Percentiles rank a stretch among this genome's conserved stretches.
These are phyloP conservation scores for Trichophyton simii DNA, from an alignment of 2,329 filamentous ascomycete species.

Conservation along the genomic window DNA sequence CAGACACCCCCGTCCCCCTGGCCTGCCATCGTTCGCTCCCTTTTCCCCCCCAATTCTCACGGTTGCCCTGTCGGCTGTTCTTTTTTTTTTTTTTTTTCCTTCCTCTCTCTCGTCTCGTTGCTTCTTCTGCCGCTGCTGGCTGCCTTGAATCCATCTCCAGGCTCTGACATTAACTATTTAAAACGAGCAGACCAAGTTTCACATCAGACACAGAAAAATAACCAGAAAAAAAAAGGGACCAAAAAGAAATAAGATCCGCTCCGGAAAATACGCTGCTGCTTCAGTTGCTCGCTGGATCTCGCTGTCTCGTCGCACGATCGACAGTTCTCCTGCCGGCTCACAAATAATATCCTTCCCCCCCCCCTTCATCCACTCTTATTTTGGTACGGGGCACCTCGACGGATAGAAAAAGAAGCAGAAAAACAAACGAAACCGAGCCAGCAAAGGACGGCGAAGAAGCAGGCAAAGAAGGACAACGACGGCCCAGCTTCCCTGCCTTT, in stretches of 20 bases:
- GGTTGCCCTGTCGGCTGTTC: neutral
- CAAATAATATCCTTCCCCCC: neutral
- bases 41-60: neutral
- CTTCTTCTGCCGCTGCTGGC: too few relatives aligned
- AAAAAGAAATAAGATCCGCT: neutral
- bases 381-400: neutral
- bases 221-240: neutral
- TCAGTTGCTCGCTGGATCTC: neutral
- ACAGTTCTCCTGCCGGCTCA: neutral
- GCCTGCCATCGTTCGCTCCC: neutral
- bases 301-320: neutral
- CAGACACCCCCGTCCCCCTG: neutral
- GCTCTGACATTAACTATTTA: neutral
- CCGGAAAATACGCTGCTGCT: neutral
- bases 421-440: neutral
- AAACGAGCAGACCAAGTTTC: slow-evolving; percentile 1
- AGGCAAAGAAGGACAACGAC: neutral
- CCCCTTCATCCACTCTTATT: neutral
- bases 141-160: neutral
- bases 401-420: neutral
- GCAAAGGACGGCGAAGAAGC: neutral
- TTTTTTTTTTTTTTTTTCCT: too few relatives aligned
- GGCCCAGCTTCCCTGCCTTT: neutral
- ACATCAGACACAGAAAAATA: neutral
- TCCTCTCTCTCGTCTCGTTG: too few relatives aligned